Evolutionary conservation across 768 basidiomycete genomes (phyloP), one percentile per base, ranked within the genome.

Genomic region (Rhizopogon roseolus): DNA sequence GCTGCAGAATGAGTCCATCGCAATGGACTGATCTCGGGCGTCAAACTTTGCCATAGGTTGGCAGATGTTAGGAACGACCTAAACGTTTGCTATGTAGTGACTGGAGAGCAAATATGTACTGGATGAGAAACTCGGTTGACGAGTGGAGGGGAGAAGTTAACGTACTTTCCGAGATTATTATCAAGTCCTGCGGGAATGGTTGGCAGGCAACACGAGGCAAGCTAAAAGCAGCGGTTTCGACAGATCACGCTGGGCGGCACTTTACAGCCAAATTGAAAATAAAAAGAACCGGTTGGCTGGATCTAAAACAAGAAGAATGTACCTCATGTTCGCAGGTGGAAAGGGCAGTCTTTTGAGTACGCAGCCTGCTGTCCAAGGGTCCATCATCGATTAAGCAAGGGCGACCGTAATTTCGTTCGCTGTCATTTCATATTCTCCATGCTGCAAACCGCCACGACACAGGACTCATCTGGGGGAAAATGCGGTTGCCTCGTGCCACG

Each of bases 201-300:
- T 65, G 67, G 59, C 67, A 60, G 51, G 16, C 61, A 61, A 71
- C 67, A 69, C 67, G 67, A 69, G 67, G 67, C 64, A 54, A 22
- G 65, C 63, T 66, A 64, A 69, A 71, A 54, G 57, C 39, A 66
- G 67, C 56, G 51, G 54, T 58, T 22, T 43, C 51, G 50, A 58
- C 54, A 44, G 56, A 64, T 57, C 58, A 43, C 57, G 55, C 22
- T 22, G 22, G 54, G 52, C 50, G 56, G 55, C 60, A 63, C 65
- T 66, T 64, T 64, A 68, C 62, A 36, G 11, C 11, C 34, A 6
- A 45, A 32, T 14, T 32, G 29, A 32, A 45, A 29, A 29, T 63
- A 59, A 59, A 34, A 17, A 52, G 49, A 39, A 40, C 49, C 34
- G 51, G 52, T 29, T 45, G 43, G 43, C 27, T 55, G 41, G 45